phyloP scores from a whole-genome alignment of 2,329 filamentous ascomycete species.

The Setomelanomma holmii region DNA sequence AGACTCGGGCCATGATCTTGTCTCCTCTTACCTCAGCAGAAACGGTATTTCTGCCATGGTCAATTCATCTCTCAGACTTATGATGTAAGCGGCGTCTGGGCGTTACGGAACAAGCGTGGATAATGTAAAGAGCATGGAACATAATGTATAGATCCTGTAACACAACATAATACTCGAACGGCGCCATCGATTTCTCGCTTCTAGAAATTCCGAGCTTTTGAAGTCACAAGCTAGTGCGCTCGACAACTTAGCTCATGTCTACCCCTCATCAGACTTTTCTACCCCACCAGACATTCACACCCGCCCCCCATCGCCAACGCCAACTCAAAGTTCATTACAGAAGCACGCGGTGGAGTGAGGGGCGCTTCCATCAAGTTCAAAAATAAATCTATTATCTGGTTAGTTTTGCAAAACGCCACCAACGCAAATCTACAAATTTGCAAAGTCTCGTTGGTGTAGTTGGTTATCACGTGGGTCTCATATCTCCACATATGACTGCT shows the following conservation, averaged over 20 bases:
- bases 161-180: slow-evolving; percentile 11
- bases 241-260: neutral
- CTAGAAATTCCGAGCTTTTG: no score
- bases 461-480: slow-evolving; percentile 49
- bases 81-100: slow-evolving; percentile 9
- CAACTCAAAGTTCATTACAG: no score
- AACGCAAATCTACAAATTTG: slow-evolving; percentile 7
- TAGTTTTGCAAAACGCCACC: neutral
- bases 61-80: neutral
- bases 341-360: no score
- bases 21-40: neutral
- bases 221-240: no score
- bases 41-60: neutral
- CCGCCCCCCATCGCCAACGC: neutral
- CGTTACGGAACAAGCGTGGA: slow-evolving; percentile 3
- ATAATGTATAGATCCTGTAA: slow-evolving; percentile 12
- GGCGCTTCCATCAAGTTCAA: neutral
- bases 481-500: slow-evolving; percentile 40
- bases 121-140: neutral
- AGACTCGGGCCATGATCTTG: slow-evolving; percentile 33
- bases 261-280: neutral
- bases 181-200: slow-evolving; percentile 8
- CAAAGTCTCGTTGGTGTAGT: slow-evolving; percentile 45
- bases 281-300: neutral
- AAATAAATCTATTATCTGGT: neutral